phyloP scores from a whole-genome alignment of 257 asterid species.

The Osmanthus fragrans region DNA sequence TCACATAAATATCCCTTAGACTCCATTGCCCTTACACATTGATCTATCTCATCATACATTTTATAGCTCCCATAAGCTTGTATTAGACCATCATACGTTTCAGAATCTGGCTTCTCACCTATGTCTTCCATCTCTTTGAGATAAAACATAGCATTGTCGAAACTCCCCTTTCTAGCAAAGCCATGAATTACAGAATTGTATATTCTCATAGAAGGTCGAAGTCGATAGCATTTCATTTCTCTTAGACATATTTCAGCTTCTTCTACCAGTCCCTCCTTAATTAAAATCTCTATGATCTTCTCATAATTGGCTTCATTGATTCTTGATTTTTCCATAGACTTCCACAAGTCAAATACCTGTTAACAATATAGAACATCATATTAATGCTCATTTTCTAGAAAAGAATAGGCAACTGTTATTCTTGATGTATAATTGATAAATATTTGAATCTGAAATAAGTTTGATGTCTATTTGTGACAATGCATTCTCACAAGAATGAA shows the following conservation, averaged over 20 bases:
- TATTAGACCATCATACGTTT: slow-evolving; percentile 34
- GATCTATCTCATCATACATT: slow-evolving; percentile 35
- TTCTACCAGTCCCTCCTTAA: slow-evolving; percentile 27
- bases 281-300: slow-evolving; percentile 29
- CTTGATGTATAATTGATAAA: neutral
- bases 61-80: slow-evolving; percentile 30
- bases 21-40: slow-evolving; percentile 31
- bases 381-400: neutral
- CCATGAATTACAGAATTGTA: slow-evolving; percentile 24
- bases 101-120: slow-evolving; percentile 27
- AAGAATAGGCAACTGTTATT: neutral
- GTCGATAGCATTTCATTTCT: slow-evolving; percentile 27
- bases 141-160: slow-evolving; percentile 25
- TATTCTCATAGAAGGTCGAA: slow-evolving; percentile 14
- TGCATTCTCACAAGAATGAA: neutral
- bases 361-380: neutral
- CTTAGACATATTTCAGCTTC: slow-evolving; percentile 20
- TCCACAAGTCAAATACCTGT: slow-evolving; percentile 37
- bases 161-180: slow-evolving; percentile 22
- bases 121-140: slow-evolving; percentile 28
- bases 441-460: neutral
- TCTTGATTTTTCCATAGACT: slow-evolving; percentile 27
- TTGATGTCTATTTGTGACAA: neutral
- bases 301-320: slow-evolving; percentile 19
- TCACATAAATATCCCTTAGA: slow-evolving; percentile 29